Evolutionary conservation across 1,139 yeast genomes (phyloP).

Genomic region (Yamadazyma atlantica): DNA sequence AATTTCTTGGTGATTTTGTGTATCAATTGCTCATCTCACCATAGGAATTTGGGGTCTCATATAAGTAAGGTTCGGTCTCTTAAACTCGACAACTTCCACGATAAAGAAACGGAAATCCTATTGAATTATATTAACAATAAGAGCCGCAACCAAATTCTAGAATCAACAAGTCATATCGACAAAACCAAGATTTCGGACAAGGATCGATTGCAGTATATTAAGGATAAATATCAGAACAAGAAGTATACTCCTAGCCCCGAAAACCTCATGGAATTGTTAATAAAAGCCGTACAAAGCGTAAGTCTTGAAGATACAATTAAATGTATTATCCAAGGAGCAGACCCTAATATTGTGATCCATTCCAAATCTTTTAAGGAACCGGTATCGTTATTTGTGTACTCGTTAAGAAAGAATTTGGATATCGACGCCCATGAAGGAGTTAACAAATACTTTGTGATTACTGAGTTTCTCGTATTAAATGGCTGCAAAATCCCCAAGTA

Average conservation of each 20-base stretch:
- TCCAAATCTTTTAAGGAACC: slow-evolving; percentile 24
- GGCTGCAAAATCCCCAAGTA: slow-evolving; percentile 48
- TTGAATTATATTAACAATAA: slow-evolving; percentile 43
- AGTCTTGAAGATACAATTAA: slow-evolving; percentile 46
- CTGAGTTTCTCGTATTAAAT: slow-evolving; percentile 71
- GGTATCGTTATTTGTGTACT: slow-evolving; percentile 58
- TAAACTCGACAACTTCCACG: slow-evolving; percentile 47
- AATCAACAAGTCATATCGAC: slow-evolving; percentile 21
- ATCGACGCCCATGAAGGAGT: slow-evolving; percentile 20
- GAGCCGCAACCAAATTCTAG: slow-evolving; percentile 38
- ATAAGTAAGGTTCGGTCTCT: slow-evolving; percentile 51
- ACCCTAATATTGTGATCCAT: slow-evolving; percentile 39
- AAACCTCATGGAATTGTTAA: slow-evolving; percentile 26
- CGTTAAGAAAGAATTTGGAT: slow-evolving; percentile 50
- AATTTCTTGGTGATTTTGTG: slow-evolving; percentile 74
- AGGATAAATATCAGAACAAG: slow-evolving; percentile 48
- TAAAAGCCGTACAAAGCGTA: slow-evolving; percentile 52
- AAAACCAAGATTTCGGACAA: slow-evolving; percentile 34
- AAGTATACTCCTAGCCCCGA: slow-evolving; percentile 30
- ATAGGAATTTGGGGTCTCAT: slow-evolving; percentile 52
- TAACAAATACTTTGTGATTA: slow-evolving; percentile 54
- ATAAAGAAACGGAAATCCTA: slow-evolving; percentile 38
- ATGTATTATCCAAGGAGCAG: slow-evolving; percentile 51
- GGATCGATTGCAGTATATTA: slow-evolving; percentile 44
- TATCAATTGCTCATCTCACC: slow-evolving; percentile 73